Base-by-base conservation (phyloP, 83 land plant species). In the Isoetes engelmannii region DNA sequence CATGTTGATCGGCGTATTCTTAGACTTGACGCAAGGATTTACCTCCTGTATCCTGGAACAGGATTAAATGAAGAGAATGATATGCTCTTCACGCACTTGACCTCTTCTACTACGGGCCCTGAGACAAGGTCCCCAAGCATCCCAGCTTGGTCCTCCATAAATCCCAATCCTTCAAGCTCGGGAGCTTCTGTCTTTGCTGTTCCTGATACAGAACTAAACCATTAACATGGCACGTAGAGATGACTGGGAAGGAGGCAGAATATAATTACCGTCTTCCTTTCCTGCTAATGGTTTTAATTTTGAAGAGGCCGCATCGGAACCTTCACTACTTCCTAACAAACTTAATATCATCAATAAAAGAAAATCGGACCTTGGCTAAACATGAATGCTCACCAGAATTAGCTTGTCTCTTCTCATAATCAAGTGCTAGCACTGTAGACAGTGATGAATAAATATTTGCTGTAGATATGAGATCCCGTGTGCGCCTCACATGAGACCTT, bases 61-160 rank as follows among this genome's bases (percentile, higher is more conserved):
- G 97, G 99, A 64, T 95, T 91, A 72, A 95, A 91, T 56, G 99
- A 88, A 61, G 99, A 95, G 83, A 95, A 88, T 4, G 87, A 86
- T 68, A 91, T 84, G 69, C 87, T 86, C 69, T 88, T 93, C 47
- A 91, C 83, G 78, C 97, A 88, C 60, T 75, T 84, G 21, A 84
- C 80, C 17, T 91, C 99, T 57, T 80, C 75, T 17, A 78, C 50
- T 18, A 79, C 56, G 7, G 94, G 71, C 41, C 78, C 37, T 48
- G 77, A 44, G 56, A 79, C 75, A 67, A 95, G 79, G 61, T 85
- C 80, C 62, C 75, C 58, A 18, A 91, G 78, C 47, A 84, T 81
- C 50, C 89, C 86, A 75, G 81, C 59, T 43, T 84, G 79, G 74
- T 95, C 91, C 54, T 91, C 99, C 92, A 95, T 87, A 63, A 95